Evolutionary conservation across 257 asterid species (phyloP), one percentile per base, ranked within the genome.

Genomic region (Euphrasia confusa): DNA sequence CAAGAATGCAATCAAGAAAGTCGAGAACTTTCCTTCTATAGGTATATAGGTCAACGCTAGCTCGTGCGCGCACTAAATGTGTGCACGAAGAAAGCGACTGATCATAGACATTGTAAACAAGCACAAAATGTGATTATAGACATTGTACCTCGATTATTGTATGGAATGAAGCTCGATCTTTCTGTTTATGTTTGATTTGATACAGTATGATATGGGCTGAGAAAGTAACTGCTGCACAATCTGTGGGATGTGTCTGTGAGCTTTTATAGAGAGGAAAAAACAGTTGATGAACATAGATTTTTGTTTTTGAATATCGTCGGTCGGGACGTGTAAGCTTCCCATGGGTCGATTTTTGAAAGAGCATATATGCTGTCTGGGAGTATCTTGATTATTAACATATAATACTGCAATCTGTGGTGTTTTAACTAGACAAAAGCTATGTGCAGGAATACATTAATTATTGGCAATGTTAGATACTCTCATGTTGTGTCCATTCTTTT

Each of bases 171-270:
- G 40, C 10, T 35, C 8, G 65, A 27, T 75, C 77, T 67, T 72
- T 66, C n/a, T n/a, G n/a, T 66, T 78, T 75, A 67, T 75, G 24
- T 0, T 21, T 21, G 24, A n/a, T n/a, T 75, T 61, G 72, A 65
- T 61, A 63, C 67, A 68, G 58, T 60, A 24, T 63, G 71, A 68
- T 69, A 58, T 56, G 73, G 63, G 77, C 67, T 74, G 78, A 63
- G 78, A 64, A 71, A 75, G 73, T 81, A 78, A 66, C 83, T 81
- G 83, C 83, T 78, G 80, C 86, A 78, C 83, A 68, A 60, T 67
- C 50, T 60, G 59, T 62, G 69, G 42, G 57, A 3, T 44, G 66
- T 40, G 61, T 4, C 50, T 44, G 7, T 69, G 54, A 37, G 64
- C 69, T 71, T 81, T 78, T 73, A 78, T 81, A 81, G 83, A 65